Conservation (phyloP, 371 early-diverging fungal species). For the Lichtheimia ornata region DNA sequence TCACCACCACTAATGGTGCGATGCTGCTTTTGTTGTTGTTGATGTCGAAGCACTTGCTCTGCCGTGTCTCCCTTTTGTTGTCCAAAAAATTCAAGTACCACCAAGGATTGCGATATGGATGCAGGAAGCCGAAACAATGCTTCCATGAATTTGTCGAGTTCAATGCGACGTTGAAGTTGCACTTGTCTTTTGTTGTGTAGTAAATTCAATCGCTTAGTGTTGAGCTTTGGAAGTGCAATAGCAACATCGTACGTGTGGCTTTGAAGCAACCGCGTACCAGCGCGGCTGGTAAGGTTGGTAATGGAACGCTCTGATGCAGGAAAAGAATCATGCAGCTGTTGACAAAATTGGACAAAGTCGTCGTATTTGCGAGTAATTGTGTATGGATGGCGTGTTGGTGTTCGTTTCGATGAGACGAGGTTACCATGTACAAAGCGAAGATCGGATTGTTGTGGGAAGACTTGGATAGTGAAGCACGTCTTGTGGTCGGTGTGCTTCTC, state of each 20-base stretch:
- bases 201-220: conserved; percentile 14
- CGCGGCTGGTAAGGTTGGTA: conserved; percentile 11
- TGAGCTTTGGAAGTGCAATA: background rate
- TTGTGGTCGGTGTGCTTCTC: conserved; percentile 24
- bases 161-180: conserved; percentile 21
- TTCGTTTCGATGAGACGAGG: conserved; percentile 4
- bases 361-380: conserved; percentile 33
- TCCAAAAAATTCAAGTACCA: conserved; percentile 38
- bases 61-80: conserved; percentile 23
- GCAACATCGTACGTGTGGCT: background rate
- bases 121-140: conserved; percentile 23
- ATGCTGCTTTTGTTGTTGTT: conserved; percentile 7
- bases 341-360: conserved; percentile 25
- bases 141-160: conserved; percentile 27
- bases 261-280: conserved; percentile 9
- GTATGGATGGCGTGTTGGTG: conserved; percentile 18
- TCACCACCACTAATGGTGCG: background rate
- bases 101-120: conserved; percentile 22
- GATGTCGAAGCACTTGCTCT: conserved; percentile 12
- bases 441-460: conserved; percentile 21
- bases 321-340: conserved; percentile 21
- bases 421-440: conserved; percentile 15
- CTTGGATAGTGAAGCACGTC: conserved; percentile 27
- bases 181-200: conserved; percentile 22
- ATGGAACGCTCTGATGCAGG: conserved; percentile 3